Conservation (phyloP, 139 green algal genomes). For the Deuterostichococcus epilithicus region DNA sequence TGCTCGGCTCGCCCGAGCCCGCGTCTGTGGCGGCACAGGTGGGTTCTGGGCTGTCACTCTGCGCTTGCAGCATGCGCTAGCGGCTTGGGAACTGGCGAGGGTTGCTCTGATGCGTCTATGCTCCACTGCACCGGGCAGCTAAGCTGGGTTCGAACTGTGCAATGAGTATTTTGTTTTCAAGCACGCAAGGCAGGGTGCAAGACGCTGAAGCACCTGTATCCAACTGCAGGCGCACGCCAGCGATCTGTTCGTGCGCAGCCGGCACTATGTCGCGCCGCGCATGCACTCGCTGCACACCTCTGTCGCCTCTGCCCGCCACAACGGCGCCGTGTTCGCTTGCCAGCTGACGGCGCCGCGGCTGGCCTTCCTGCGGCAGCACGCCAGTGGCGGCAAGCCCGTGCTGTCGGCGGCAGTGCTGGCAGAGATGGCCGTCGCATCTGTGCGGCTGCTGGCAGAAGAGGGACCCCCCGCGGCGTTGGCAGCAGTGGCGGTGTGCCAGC, state of each 20-base stretch:
- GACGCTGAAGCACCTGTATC: no score
- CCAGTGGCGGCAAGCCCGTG: constrained; percentile 24
- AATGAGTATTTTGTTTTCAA: no score
- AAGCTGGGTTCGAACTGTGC: no score
- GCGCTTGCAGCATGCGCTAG: background rate
- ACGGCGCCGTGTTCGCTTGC: background rate
- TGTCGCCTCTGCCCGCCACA: background rate
- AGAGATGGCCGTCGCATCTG: constrained; percentile 38
- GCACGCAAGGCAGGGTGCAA: no score
- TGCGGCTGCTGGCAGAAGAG: background rate
- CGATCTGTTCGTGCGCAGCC: background rate
- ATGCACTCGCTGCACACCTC: background rate
- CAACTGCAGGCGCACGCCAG: no score
- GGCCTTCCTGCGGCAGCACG: constrained; percentile 44
- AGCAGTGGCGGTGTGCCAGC: background rate
- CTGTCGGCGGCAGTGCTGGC: constrained; percentile 49
- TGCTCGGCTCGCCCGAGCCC: constrained; percentile 3
- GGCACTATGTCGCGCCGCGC: constrained; percentile 1
- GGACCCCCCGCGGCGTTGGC: background rate
- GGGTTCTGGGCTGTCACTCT: no score
- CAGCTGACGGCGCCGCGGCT: background rate
- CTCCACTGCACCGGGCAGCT: no score
- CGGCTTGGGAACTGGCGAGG: background rate
- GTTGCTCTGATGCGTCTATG: no score
- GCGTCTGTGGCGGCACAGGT: background rate